These are phyloP conservation scores for Primulina eburnea DNA, from an alignment of 257 asterid genomes.

Conservation along the genomic window DNA sequence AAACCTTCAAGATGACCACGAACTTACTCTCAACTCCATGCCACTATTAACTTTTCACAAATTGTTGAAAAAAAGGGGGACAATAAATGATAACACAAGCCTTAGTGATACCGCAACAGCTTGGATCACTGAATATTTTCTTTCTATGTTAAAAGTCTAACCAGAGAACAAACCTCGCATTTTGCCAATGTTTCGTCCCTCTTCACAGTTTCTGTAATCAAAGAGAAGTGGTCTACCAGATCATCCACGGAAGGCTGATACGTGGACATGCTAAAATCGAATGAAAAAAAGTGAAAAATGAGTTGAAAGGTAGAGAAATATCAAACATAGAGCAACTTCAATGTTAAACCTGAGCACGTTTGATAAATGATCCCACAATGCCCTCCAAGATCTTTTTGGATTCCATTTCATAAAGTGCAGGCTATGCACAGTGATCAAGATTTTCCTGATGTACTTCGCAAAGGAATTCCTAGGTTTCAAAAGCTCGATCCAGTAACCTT, in stretches of 20 bases:
- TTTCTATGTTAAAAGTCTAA: conserved; percentile 8
- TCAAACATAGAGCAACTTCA: conserved; percentile 17
- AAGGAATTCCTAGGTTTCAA: conserved; percentile 65
- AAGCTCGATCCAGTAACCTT: conserved; percentile 78
- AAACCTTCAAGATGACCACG: background rate
- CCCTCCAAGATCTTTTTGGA: conserved; percentile 52
- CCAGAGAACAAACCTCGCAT: conserved; percentile 56
- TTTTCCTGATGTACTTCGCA: conserved; percentile 43
- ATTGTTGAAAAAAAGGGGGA: no score
- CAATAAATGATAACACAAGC: background rate
- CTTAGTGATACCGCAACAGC: conserved; percentile 13
- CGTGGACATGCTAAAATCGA: conserved; percentile 48
- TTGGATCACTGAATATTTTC: background rate
- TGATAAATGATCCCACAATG: conserved; percentile 71
- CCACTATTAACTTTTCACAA: background rate
- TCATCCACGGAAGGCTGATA: conserved; percentile 68
- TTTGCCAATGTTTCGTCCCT: conserved; percentile 49
- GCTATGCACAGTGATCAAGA: conserved; percentile 55
- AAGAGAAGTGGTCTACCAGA: conserved; percentile 47
- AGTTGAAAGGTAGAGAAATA: conserved; percentile 4
- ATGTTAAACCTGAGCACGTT: conserved; percentile 61
- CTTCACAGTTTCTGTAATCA: conserved; percentile 61
- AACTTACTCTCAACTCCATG: background rate
- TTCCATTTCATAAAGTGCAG: conserved; percentile 58
- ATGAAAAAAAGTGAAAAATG: conserved; percentile 18